Base-by-base conservation (phyloP, 2,329 filamentous ascomycete species). In the Thermothelomyces thermophilus region DNA sequence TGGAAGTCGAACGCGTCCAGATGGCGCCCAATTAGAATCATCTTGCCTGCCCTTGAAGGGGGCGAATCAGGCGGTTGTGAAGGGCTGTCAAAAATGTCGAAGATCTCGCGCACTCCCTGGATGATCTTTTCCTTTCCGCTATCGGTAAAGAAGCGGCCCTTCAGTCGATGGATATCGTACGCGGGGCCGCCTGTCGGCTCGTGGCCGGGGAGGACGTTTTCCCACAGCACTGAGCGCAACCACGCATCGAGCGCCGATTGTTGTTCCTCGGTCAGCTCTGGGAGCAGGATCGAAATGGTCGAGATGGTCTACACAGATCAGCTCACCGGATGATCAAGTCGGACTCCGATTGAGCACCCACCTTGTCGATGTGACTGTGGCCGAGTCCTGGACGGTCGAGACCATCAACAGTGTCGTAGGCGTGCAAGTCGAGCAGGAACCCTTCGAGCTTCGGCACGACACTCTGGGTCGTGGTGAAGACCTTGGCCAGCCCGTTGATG, bases 61-160 rank as follows among this genome's bases (percentile, higher is more conserved):
- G 63, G 53, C 5, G 46, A 33, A 17, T 41, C 55, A 20, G 51
- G 53, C 48, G 53, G 57, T 46, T 62, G 65, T 9, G 65, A 58
- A 4, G 70, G 68, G 7, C 70, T 71, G 57, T 95, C 89, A 20
- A 88, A 79, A 20, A 97, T 86, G 62, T 98, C 93, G 66, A 97
- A 98, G 14, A 97, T 79, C 60, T 96, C 91, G 46, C 91, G 74
- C 1, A 98, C 93, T 2, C 90, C 93, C 66, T 98, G 93, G 7
- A 97, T 75, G 56, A 97, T 80, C 64, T 88, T 87, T 37, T 82
- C 71, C 0, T 73, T 71, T 1, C 87, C 88, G 48, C 83, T 74
- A 0, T 70, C 62, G 16, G 91, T 72, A 0, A 79, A 72, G 6
- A 97, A 67, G 2, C 88, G 80, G 0, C 90, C 91, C 65, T 98